Percentiles rank a stretch among this genome's conserved stretches.
Evolutionary conservation across 345 rosid genomes (phyloP).

Genomic region (Ailanthus altissimus): DNA sequence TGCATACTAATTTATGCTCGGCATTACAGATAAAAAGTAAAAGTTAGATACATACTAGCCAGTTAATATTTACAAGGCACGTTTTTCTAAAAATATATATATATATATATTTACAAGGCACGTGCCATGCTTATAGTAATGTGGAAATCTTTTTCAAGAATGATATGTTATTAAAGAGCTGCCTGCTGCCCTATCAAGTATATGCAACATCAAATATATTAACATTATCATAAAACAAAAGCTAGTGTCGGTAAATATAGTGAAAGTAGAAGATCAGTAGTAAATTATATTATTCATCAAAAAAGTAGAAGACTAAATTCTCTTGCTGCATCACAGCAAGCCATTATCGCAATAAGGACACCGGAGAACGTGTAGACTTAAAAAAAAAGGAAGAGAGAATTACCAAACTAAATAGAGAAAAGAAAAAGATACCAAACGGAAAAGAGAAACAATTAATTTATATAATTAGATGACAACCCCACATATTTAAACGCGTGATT

Average conservation of each 20-base stretch:
- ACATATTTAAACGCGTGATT: slow-evolving; percentile 48
- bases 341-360: slow-evolving; percentile 4
- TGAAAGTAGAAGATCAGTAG: not conserved
- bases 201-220: not conserved
- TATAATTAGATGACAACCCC: slow-evolving; percentile 18
- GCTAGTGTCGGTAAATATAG: not conserved
- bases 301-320: not conserved
- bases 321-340: not conserved
- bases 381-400: not conserved
- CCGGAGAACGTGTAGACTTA: not conserved
- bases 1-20: no score
- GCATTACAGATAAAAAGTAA: no score
- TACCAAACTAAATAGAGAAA: slow-evolving; percentile 2
- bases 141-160: not conserved
- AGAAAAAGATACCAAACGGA: not conserved
- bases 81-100: no score
- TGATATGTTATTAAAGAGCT: not conserved
- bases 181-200: not conserved
- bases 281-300: not conserved
- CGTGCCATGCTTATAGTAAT: no score
- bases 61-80: not conserved
- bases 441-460: not conserved
- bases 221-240: not conserved
- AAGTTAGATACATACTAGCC: no score
- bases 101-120: not conserved